A percentile compares a stretch with the other conserved stretches of the same genome.
Evolutionary conservation across 176 grass and related monocot species (phyloP).

Genomic region (Luzula sylvatica): DNA sequence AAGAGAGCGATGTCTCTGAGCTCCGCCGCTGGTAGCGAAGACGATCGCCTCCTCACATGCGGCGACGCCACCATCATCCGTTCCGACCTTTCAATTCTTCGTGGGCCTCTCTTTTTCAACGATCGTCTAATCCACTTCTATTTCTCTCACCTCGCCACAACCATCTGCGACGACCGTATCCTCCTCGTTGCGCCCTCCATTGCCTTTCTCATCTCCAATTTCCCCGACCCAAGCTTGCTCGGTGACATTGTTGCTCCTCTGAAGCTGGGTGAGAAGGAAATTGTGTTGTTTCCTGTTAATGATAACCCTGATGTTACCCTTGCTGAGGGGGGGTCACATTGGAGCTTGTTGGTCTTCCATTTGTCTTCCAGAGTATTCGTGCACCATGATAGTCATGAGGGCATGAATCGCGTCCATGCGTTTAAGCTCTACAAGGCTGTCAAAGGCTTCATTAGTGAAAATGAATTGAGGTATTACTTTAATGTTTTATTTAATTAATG

Average conservation of each 20-base stretch:
- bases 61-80: conserved; percentile 47
- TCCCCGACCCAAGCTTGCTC: conserved; percentile 29
- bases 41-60: conserved; percentile 45
- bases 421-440: conserved; percentile 26
- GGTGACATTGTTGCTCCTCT: conserved; percentile 33
- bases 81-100: conserved; percentile 53
- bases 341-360: conserved; percentile 34
- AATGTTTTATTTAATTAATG: background rate
- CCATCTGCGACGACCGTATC: conserved; percentile 13
- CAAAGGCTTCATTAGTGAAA: background rate
- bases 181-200: conserved; percentile 60
- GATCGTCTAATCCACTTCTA: conserved; percentile 76
- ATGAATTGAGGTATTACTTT: background rate
- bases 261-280: conserved; percentile 28
- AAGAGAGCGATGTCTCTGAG: conserved; percentile 11
- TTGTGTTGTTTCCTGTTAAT: conserved; percentile 56
- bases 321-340: conserved; percentile 50
- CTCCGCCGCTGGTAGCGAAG: background rate
- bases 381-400: conserved; percentile 52
- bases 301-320: conserved; percentile 8
- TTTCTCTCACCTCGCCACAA: conserved; percentile 19
- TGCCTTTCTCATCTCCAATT: conserved; percentile 64
- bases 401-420: conserved; percentile 35
- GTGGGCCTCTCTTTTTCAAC: conserved; percentile 48
- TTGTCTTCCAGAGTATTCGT: conserved; percentile 25